Base-by-base conservation (phyloP, 805 yeast species). In the Spathaspora girioi region DNA sequence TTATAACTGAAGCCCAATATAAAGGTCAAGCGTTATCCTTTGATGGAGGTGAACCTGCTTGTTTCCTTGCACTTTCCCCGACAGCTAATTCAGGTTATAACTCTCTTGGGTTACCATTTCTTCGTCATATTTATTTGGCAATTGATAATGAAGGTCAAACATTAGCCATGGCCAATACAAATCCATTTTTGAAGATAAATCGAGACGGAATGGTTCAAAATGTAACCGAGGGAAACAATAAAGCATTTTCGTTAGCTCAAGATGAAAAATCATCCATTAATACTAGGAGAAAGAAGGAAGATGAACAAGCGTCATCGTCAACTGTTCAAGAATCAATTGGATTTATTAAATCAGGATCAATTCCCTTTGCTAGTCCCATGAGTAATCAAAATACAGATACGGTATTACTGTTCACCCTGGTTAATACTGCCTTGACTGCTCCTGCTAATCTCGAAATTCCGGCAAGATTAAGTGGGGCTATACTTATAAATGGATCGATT, bases 101-200 rank as follows among this genome's bases (percentile, higher is more conserved):
- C 9, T 59, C 80, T 1, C 63, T 87, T 41, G 94, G 93, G 2
- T 67, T 80, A 6, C 75, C 87, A 3, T 81, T 86, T 57, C 55
- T 87, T 45, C 70, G 70, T 48, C 69, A 75, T 45, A 66, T 77
- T 7, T 86, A 80, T 60, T 52, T 86, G 38, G 92, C 85, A 0
- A 83, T 84, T 38, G 90, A 87, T 63, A 74, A 81, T 54, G 89
- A 77, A 14, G 80, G 80, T 17, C 63, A 71, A 23, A 68, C 69
- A 19, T 61, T 86, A 26, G 94, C 86, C 0, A 47, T 87, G 47
- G 88, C 83, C 0, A 76, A 76, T 45, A 73, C 84, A 2, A 70
- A 71, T 50, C 53, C 50, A 10, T 49, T 55, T 20, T 23, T 64
- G 12, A 48, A 50, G 9, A 45, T 56, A 5, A 44, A 45, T 20